phyloP scores from a whole-genome alignment of 1,284 basidiomycete species.

The Papiliotrema flavescens region DNA sequence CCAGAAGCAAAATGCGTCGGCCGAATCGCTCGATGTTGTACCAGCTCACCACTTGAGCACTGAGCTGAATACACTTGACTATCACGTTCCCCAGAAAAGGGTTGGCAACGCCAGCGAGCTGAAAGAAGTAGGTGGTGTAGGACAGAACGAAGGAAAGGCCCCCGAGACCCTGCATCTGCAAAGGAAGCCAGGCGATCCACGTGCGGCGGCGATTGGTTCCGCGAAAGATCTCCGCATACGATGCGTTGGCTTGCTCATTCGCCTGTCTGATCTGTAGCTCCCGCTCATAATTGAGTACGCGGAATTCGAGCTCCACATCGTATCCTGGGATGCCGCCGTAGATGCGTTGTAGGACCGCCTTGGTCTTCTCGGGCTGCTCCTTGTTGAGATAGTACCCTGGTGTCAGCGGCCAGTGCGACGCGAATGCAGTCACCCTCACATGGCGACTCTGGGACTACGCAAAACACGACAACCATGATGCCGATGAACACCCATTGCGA shows the following conservation, averaged over 20 bases:
- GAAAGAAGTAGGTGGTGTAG: constrained; percentile 51
- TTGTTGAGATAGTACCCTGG: too few species aligned
- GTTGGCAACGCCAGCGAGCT: constrained; percentile 52
- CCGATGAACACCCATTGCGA: constrained; percentile 20
- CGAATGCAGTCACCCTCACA: constrained; percentile 5
- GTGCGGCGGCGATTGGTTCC: constrained; percentile 12
- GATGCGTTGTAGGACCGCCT: constrained; percentile 7
- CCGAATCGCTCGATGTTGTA: constrained; percentile 59
- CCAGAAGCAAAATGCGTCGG: constrained; percentile 55
- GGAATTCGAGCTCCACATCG: constrained; percentile 18
- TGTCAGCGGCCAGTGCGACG: too few species aligned
- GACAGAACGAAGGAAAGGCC: constrained; percentile 11
- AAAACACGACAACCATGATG: constrained; percentile 17
- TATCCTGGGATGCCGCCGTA: constrained; percentile 21
- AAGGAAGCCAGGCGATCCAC: constrained; percentile 10
- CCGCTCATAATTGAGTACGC: constrained; percentile 13
- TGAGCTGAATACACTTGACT: constrained; percentile 34
- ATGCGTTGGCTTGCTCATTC: constrained; percentile 1
- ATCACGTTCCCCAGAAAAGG: constrained; percentile 57
- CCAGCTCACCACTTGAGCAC: constrained; percentile 58
- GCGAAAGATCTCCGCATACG: constrained; percentile 11
- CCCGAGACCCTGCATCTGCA: constrained; percentile 14
- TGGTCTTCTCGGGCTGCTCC: constrained; percentile 11
- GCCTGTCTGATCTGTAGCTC: not conserved
- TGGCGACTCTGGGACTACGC: constrained; percentile 22